phyloP scores from a whole-genome alignment of 371 early-diverging fungal species.

The Rhizomucor miehei region DNA sequence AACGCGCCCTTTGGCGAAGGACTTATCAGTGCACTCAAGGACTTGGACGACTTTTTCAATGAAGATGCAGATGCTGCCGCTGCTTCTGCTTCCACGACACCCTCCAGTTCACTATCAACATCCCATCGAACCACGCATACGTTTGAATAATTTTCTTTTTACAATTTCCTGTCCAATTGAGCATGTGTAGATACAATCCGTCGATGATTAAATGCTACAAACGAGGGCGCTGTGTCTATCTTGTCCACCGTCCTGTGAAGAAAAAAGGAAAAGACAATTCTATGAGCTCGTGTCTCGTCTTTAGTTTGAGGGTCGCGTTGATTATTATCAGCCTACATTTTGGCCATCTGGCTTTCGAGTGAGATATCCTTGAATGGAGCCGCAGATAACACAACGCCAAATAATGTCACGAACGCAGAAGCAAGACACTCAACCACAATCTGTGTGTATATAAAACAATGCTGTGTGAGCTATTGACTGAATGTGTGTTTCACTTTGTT shows the following conservation, averaged over 20 bases:
- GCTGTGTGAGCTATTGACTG: neutral
- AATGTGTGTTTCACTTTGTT: neutral
- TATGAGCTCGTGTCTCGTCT: no score
- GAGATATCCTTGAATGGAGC: conserved; percentile 60
- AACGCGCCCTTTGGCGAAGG: conserved; percentile 35
- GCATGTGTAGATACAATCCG: conserved; percentile 32
- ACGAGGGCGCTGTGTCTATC: conserved; percentile 62
- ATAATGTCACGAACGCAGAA: conserved; percentile 34
- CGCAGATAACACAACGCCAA: conserved; percentile 47
- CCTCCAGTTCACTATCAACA: no score
- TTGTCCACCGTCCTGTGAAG: conserved; percentile 69
- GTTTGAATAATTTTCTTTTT: neutral
- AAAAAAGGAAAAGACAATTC: conserved; percentile 6
- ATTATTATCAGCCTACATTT: conserved; percentile 43
- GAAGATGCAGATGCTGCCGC: conserved; percentile 36
- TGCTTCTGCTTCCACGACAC: no score
- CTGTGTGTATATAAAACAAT: conserved; percentile 11
- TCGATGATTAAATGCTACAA: conserved; percentile 64
- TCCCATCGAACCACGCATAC: no score
- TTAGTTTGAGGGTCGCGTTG: neutral
- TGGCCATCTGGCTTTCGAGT: conserved; percentile 61
- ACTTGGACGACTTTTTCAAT: conserved; percentile 61
- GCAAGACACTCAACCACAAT: conserved; percentile 38
- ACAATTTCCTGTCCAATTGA: conserved; percentile 28
- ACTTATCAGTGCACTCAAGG: conserved; percentile 55